Evolutionary conservation across 2,329 filamentous ascomycete species (phyloP), one percentile per base, ranked within the genome.

Genomic region (Incumbomyces delicatus): DNA sequence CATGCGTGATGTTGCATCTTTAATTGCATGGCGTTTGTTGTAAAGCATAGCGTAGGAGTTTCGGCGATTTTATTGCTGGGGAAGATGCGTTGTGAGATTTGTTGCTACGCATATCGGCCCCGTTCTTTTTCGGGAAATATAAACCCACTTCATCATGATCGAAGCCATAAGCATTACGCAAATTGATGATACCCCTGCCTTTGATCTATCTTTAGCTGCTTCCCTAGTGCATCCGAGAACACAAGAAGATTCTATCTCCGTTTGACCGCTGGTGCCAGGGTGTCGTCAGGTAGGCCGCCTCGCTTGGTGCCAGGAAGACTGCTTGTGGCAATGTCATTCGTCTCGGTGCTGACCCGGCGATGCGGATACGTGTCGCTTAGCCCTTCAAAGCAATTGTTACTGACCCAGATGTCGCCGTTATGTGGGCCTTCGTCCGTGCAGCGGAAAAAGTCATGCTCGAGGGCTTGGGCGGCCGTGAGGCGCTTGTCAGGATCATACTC

Each of bases 401-500:
- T 83, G 14, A 92, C 78, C 54, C 55, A 56, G 20, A 57, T 54
- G 30, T 57, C 46, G 31, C 55, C 54, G 38, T 54, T 53, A 41
- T 56, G 44, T 8, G 51, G 50, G 6, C 55, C 55, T 6, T 52
- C 53, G 20, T 81, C 58, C 2, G 81, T 74, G 14, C 80, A 81
- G 30, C 72, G 77, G 63, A 98, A 98, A 65, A 95, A 96, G 0
- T 85, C 80, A 57, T 95, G 89, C 57, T 87, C 78, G n/a, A 98
- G 72, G 1, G 92, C 92, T 59, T 89, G 78, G 36, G 87, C 82
- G 0, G 92, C 92, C 1, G 87, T 94, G 47, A 96, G 73, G 3
- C 92, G 79, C 63, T 88, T 89, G 44, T 84, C 78, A 0, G 92
- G 92, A 63, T 98, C 90, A 63, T 96, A 98, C 59, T 95, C 87